These are phyloP conservation scores for Yamadazyma paraphyllophila DNA, from an alignment of 805 yeast genomes.

Conservation along the genomic window DNA sequence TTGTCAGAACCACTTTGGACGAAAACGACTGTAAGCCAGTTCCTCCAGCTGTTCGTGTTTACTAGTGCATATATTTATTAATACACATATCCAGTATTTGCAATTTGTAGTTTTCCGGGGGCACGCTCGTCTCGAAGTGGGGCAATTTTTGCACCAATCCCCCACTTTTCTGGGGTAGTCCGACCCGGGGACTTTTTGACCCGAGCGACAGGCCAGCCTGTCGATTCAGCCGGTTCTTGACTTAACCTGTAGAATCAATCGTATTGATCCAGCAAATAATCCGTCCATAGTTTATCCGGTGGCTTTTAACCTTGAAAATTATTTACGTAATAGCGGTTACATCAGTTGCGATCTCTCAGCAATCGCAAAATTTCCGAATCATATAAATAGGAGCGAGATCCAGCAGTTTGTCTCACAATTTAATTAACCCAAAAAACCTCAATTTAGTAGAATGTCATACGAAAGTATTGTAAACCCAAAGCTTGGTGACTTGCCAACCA, in stretches of 20 bases:
- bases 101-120: background rate
- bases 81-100: background rate
- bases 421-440: background rate
- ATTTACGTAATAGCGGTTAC: background rate
- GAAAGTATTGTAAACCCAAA: conserved; percentile 22
- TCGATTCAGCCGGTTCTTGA: too few relatives aligned
- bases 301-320: too few relatives aligned
- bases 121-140: background rate
- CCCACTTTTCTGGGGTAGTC: background rate
- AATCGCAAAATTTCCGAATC: background rate
- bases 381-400: conserved; percentile 4
- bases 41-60: conserved; percentile 96
- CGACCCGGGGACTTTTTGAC: background rate
- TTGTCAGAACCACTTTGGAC: conserved; percentile 80
- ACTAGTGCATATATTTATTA: conserved; percentile 41
- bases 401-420: conserved; percentile 1
- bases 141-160: background rate
- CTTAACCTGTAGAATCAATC: too few relatives aligned
- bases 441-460: conserved; percentile 14
- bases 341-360: background rate
- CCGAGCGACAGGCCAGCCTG: background rate
- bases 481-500: conserved; percentile 48
- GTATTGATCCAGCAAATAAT: too few relatives aligned
- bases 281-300: too few relatives aligned
- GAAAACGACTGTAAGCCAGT: conserved; percentile 91